Conservation (phyloP, 2,329 filamentous ascomycete species). For the Pochonia chlamydosporia region DNA sequence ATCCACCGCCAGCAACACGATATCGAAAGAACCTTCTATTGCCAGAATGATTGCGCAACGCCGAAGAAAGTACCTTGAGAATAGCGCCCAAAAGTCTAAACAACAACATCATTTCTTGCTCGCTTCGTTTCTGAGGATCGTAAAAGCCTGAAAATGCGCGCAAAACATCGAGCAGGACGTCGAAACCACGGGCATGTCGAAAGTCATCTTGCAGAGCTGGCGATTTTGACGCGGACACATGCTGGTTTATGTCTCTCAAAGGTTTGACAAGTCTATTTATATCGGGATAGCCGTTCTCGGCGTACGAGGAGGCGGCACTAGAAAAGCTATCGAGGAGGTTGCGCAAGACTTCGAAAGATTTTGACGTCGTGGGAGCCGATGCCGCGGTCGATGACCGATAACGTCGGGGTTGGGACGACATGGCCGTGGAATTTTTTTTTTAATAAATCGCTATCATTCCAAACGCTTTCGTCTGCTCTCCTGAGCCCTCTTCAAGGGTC, state of each 20-base stretch:
- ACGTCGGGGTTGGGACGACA: constrained; percentile 48
- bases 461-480: constrained; percentile 16
- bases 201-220: constrained; percentile 70
- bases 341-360: constrained; percentile 55
- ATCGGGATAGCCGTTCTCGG: constrained; percentile 40
- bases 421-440: constrained; percentile 25
- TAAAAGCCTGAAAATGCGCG: constrained; percentile 71
- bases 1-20: constrained; percentile 70
- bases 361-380: constrained; percentile 51
- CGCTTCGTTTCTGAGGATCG: constrained; percentile 55
- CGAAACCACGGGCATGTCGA: constrained; percentile 73
- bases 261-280: constrained; percentile 44
- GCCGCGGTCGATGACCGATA: constrained; percentile 61
- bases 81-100: constrained; percentile 66
- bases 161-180: constrained; percentile 63
- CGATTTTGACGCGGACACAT: constrained; percentile 43
- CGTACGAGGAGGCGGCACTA: constrained; percentile 23
- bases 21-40: constrained; percentile 84
- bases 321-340: constrained; percentile 44
- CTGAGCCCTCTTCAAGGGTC: constrained; percentile 32
- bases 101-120: constrained; percentile 57
- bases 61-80: constrained; percentile 69
- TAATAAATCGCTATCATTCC: constrained; percentile 6
- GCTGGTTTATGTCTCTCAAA: constrained; percentile 61
- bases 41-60: constrained; percentile 72